Evolutionary conservation across 345 rosid species (phyloP), one percentile per base, ranked within the genome.

Genomic region (Durio zibethinus): DNA sequence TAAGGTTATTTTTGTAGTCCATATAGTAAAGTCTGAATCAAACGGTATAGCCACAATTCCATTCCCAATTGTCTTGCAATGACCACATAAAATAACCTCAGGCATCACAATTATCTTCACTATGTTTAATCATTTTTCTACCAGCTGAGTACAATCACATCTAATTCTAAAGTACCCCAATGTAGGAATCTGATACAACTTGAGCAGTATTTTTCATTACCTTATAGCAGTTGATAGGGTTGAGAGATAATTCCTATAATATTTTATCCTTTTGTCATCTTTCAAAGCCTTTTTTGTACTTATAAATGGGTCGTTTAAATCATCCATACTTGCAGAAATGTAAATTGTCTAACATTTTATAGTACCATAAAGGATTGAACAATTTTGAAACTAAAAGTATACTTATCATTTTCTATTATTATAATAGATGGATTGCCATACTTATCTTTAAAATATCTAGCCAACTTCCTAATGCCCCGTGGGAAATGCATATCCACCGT

Each of bases 1-100:
- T 92, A 35, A 90, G 90, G 70, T 93, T 95, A 42, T 90, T 87
- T 75, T 79, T 90, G 83, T 88, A 92, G 59, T 95, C 97, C 45
- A 93, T 91, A 78, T 82, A 88, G 82, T 95, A 92, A 18, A 93
- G 88, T 81, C 97, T 94, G 38, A 95, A 95, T 61, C 98, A 83
- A 16, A 95, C 98, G 0, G 98, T 93, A 77, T 91, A 93, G 36
- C 97, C 97, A 7, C 86, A 89, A 86, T 92, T 95, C 99, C 99
- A 93, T 76, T 95, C 99, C 98, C 93, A 93, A 73, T 95, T 95
- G 82, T 95, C 99, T 4, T 92, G 90, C 93, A 93, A 82, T 20
- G 97, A 93, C 99, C 97, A 93, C 18, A 85, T 88, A 65, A 91
- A 95, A 62, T 91, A 94, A 5, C 98, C 97, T 2, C 87, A 88